Percentiles rank a stretch among this genome's conserved stretches.
Evolutionary conservation across 148 eudicot species (phyloP).

Genomic region (Oxyria digyna): DNA sequence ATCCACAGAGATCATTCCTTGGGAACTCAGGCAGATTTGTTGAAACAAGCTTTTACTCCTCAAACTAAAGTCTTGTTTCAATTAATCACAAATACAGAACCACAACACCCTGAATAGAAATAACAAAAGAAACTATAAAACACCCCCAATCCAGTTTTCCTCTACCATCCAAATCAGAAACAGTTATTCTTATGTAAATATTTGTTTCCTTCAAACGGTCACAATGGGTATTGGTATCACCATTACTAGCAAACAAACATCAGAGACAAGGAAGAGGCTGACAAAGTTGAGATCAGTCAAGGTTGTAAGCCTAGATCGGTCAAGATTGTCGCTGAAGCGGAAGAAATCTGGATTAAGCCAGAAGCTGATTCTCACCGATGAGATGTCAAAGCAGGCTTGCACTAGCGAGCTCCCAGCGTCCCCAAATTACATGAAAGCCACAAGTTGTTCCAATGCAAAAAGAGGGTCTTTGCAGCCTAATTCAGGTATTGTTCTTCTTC

Average conservation of each 20-base stretch:
- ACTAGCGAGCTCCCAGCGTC: too few relatives aligned
- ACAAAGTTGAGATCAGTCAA: slow-evolving; percentile 7
- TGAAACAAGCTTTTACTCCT: background rate
- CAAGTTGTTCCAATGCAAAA: slow-evolving; percentile 34
- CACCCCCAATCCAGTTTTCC: background rate
- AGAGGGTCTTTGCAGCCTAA: slow-evolving; percentile 22
- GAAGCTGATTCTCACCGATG: slow-evolving; percentile 6
- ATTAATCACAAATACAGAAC: too few relatives aligned
- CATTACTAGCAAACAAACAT: background rate
- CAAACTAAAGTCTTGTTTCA: background rate
- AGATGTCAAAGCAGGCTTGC: slow-evolving; percentile 10
- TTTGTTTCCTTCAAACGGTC: background rate
- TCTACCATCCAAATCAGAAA: background rate
- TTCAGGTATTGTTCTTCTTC: slow-evolving; percentile 12
- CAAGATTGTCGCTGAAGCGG: slow-evolving; percentile 25
- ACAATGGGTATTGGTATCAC: background rate
- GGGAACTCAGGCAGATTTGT: background rate
- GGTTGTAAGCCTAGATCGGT: slow-evolving; percentile 17
- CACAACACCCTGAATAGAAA: too few relatives aligned
- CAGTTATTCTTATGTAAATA: background rate
- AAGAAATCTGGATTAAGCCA: slow-evolving; percentile 16
- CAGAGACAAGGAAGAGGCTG: slow-evolving; percentile 1
- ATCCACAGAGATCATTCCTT: background rate
- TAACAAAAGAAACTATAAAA: background rate
- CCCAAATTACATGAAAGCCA: slow-evolving; percentile 35